These are phyloP conservation scores for Aspergillus transmontanensis DNA, from an alignment of 2,329 filamentous ascomycete genomes.

Conservation along the genomic window DNA sequence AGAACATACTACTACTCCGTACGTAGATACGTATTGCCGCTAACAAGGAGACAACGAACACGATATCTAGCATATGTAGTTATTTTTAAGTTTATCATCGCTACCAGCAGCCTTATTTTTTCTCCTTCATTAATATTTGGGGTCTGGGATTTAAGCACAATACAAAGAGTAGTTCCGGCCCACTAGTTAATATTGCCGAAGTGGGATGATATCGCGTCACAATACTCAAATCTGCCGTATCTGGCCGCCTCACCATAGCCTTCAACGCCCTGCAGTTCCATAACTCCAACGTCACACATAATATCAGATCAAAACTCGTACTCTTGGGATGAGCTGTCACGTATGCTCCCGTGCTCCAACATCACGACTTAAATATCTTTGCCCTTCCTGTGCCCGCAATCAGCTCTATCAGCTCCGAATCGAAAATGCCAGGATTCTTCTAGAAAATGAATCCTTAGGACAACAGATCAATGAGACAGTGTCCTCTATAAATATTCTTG, in stretches of 20 bases:
- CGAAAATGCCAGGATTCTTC: constrained; percentile 59
- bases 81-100: neutral
- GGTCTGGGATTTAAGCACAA: neutral
- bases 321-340: constrained; percentile 65
- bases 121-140: neutral
- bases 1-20: no score
- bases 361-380: constrained; percentile 66
- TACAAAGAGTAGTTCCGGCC: neutral
- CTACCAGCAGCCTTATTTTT: neutral
- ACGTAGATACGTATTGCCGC: no score
- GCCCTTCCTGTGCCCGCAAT: constrained; percentile 70
- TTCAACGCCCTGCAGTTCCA: constrained; percentile 5
- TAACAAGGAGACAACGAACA: no score
- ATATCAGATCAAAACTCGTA: constrained; percentile 13
- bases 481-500: constrained; percentile 8
- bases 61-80: neutral
- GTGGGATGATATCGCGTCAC: neutral
- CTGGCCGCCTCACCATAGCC: neutral
- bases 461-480: constrained; percentile 48
- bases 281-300: constrained; percentile 4
- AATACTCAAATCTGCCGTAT: neutral
- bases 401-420: constrained; percentile 67
- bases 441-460: constrained; percentile 61
- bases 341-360: constrained; percentile 61
- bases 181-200: neutral